These are phyloP conservation scores for Chionographis japonica DNA, from an alignment of 106 monocot species.

Conservation along the genomic window DNA sequence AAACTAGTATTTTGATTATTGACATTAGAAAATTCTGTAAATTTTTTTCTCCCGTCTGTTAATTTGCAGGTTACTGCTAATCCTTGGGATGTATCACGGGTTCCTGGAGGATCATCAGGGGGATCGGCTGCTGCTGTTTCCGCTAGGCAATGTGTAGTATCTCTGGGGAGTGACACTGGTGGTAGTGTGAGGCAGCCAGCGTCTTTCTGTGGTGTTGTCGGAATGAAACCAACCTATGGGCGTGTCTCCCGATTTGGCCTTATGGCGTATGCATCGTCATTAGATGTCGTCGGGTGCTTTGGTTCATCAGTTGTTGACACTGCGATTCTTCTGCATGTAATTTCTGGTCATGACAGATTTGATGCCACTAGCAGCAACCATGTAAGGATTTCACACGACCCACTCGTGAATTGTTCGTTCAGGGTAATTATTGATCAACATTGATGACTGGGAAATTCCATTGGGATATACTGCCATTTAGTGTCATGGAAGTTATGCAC, in stretches of 20 bases:
- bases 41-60: neutral
- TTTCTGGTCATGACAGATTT: slow-evolving; percentile 80
- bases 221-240: slow-evolving; percentile 94
- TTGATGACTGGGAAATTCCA: no score
- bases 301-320: slow-evolving; percentile 73
- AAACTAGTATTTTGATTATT: neutral
- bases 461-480: no score
- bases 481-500: no score
- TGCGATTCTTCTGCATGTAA: slow-evolving; percentile 64
- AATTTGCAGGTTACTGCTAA: slow-evolving; percentile 77
- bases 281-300: slow-evolving; percentile 91
- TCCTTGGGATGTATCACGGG: slow-evolving; percentile 90
- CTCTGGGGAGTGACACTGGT: slow-evolving; percentile 92
- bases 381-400: slow-evolving; percentile 32
- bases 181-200: slow-evolving; percentile 99
- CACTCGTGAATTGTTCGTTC: neutral
- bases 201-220: slow-evolving; percentile 94
- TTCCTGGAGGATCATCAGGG: slow-evolving; percentile 98
- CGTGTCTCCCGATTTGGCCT: slow-evolving; percentile 89
- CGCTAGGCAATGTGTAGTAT: slow-evolving; percentile 81
- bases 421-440: neutral
- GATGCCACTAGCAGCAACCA: slow-evolving; percentile 85
- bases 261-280: slow-evolving; percentile 96
- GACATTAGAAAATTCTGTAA: neutral
- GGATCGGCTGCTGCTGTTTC: slow-evolving; percentile 95